These are phyloP conservation scores for Boeremia exigua DNA, from an alignment of 2,329 filamentous ascomycete genomes.

Conservation along the genomic window DNA sequence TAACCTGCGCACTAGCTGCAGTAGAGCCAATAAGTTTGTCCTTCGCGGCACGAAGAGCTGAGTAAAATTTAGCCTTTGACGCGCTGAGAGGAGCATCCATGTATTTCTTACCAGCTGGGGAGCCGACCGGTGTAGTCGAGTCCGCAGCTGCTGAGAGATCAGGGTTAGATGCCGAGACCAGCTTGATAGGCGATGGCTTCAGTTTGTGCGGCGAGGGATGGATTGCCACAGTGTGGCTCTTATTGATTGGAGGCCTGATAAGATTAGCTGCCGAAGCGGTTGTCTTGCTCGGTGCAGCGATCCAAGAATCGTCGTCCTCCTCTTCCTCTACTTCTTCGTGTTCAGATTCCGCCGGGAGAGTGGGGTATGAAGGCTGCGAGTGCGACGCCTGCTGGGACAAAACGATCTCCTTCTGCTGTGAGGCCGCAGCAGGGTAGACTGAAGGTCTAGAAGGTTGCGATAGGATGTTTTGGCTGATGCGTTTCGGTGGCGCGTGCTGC, in stretches of 20 bases:
- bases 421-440: constrained; percentile 5
- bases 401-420: constrained; percentile 31
- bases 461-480: constrained; percentile 47
- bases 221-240: constrained; percentile 65
- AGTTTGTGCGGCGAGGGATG: constrained; percentile 45
- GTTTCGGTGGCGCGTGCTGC: constrained; percentile 50
- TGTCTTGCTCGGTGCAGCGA: constrained; percentile 62
- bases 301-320: constrained; percentile 60
- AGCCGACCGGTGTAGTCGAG: constrained; percentile 64
- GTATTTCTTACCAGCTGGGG: constrained; percentile 59
- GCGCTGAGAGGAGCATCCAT: constrained; percentile 84
- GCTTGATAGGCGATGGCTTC: constrained; percentile 51
- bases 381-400: constrained; percentile 38
- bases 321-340: constrained; percentile 20
- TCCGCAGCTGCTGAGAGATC: constrained; percentile 46
- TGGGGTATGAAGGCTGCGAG: constrained; percentile 51
- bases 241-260: constrained; percentile 60
- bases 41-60: constrained; percentile 86
- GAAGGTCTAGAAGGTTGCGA: constrained; percentile 18
- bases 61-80: constrained; percentile 90
- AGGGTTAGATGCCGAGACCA: constrained; percentile 54
- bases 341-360: constrained; percentile 40
- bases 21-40: constrained; percentile 81
- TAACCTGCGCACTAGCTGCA: constrained; percentile 63
- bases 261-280: constrained; percentile 35